Conservation (phyloP, 352 stramenopile species). For the Pythium coloratum region DNA sequence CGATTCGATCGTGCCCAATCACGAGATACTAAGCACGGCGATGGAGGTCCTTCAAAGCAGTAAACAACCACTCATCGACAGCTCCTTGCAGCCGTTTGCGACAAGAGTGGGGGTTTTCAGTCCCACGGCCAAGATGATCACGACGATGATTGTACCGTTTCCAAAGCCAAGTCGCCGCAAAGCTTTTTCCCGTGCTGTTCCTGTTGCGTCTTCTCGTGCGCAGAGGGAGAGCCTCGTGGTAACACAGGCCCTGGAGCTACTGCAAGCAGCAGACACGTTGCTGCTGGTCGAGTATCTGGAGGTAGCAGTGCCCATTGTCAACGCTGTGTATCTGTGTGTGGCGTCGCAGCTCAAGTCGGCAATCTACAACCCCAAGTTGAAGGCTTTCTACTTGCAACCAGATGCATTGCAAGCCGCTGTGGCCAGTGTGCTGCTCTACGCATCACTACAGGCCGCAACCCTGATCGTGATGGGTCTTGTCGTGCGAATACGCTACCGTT, state of each 20-base stretch:
- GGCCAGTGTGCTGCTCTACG: constrained; percentile 2
- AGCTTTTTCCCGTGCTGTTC: background rate
- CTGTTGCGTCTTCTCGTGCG: background rate
- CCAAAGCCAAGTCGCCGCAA: background rate
- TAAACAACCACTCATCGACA: background rate
- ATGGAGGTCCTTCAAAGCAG: background rate
- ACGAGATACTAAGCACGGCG: constrained; percentile 5
- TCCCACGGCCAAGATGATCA: background rate
- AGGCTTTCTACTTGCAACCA: constrained; percentile 1
- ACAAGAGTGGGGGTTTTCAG: background rate
- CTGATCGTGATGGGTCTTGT: constrained; percentile 9
- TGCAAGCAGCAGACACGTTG: constrained; percentile 18
- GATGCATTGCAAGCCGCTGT: background rate
- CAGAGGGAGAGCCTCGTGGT: constrained; percentile 7
- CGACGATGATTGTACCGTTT: background rate
- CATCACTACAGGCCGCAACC: constrained; percentile 6
- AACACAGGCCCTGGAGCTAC: constrained; percentile 7
- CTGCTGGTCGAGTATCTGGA: constrained; percentile 29
- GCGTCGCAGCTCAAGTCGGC: constrained; percentile 16
- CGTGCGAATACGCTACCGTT: constrained; percentile 5
- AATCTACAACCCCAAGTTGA: constrained; percentile 18
- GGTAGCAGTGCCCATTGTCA: constrained; percentile 15
- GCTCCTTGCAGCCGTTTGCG: background rate
- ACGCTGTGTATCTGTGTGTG: constrained; percentile 8
- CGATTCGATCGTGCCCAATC: constrained; percentile 1